Base-by-base conservation (phyloP, 345 rosid genomes). In the Linum tenue region DNA sequence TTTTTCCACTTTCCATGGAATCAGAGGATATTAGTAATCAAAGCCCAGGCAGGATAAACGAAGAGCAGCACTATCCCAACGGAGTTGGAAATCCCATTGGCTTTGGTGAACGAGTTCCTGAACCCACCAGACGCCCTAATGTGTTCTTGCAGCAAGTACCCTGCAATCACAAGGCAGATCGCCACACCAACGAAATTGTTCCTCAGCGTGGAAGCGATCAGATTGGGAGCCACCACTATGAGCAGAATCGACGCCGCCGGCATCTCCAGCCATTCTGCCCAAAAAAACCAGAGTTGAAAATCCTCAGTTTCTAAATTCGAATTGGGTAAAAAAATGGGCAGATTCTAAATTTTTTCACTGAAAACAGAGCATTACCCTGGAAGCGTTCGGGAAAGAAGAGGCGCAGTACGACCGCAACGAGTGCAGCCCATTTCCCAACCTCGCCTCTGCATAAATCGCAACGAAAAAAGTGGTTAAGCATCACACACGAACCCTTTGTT, bases 11-110 rank as follows among this genome's bases (percentile, higher is more conserved):
- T 22, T 22, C 1, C 0, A 22, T 1, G 31, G 31, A 22, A 22
- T 22, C 31, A 92, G 48, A 85, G 7, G 66, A 88, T 67, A 75
- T 76, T 75, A 3, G 84, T 59, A 14, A 92, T 74, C 64, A 94
- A 64, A 0, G 88, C 74, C 99, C 96, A 94, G 44, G 81, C 59
- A 3, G 99, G 97, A 76, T 85, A 94, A 69, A 85, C 89, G 17
- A 90, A 17, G 42, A 94, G 84, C 41, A 88, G 80, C 64, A 88
- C 70, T 69, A 94, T 86, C 10, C 99, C 97, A 10, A 88, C 2
- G 0, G 92, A 88, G 78, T 88, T 92, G 60, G 97, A 88, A 67
- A 90, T 73, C 59, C 97, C 96, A 63, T 88, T 68, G 66, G 76
- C 31, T 22, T 22, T 22, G 31, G 31, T 22, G 31, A 22, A 22